Conservation (phyloP, 2,329 filamentous ascomycete species). For the Xylariaceae sp. region DNA sequence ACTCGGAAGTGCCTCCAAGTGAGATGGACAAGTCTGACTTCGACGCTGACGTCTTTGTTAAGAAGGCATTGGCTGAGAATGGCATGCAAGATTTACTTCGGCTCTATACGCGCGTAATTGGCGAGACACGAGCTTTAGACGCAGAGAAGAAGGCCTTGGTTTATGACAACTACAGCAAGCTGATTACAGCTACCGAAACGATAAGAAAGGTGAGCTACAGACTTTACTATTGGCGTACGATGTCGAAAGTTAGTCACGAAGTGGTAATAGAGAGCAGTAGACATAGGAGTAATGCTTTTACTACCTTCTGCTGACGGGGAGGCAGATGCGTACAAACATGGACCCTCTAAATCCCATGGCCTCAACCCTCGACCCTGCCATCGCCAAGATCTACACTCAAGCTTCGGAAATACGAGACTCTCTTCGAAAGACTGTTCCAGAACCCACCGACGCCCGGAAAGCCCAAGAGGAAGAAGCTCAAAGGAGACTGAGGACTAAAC, state of each 20-base stretch:
- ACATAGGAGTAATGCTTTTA: not conserved
- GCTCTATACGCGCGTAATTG: slow-evolving; percentile 68
- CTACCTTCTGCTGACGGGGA: not conserved
- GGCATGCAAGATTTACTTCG: slow-evolving; percentile 66
- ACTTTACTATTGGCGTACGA: not conserved
- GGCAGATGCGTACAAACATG: slow-evolving; percentile 74
- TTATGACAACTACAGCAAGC: slow-evolving; percentile 97
- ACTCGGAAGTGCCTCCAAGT: slow-evolving; percentile 59
- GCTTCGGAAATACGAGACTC: slow-evolving; percentile 54
- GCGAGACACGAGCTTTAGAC: slow-evolving; percentile 85
- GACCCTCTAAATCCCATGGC: slow-evolving; percentile 73
- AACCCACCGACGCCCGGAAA: slow-evolving; percentile 42
- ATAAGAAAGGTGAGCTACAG: slow-evolving; percentile 65
- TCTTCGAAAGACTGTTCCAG: slow-evolving; percentile 46
- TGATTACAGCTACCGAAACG: slow-evolving; percentile 95
- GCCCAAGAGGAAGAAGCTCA: slow-evolving; percentile 34
- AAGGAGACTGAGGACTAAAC: slow-evolving; percentile 42
- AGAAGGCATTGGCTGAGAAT: slow-evolving; percentile 57
- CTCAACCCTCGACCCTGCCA: slow-evolving; percentile 69
- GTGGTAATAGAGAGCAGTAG: not conserved
- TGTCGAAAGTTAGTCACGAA: not conserved
- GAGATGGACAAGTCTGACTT: slow-evolving; percentile 76
- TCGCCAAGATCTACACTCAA: slow-evolving; percentile 69
- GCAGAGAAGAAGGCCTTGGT: slow-evolving; percentile 96
- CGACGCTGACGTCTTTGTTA: slow-evolving; percentile 67